Conservation (phyloP, 1,139 yeast genomes). For the Martiniozyma asiatica region DNA sequence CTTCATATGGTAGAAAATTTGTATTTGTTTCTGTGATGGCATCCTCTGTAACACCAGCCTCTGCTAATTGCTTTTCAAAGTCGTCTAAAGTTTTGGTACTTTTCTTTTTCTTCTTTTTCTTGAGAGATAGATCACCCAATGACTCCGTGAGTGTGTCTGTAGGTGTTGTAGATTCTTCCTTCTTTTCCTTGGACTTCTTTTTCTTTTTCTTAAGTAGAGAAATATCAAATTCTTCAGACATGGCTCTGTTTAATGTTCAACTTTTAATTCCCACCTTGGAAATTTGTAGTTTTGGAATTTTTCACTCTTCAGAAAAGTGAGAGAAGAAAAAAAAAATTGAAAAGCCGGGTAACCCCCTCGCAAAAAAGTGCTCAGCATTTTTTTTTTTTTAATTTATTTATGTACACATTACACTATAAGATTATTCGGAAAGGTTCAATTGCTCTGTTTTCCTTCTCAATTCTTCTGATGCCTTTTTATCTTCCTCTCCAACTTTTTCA, state of each 20-base stretch:
- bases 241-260: constrained; percentile 9
- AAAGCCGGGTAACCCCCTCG: constrained; percentile 4
- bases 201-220: constrained; percentile 81
- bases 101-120: constrained; percentile 65
- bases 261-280: too few relatives aligned
- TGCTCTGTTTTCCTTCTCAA: constrained; percentile 14
- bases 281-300: too few relatives aligned
- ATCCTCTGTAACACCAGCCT: constrained; percentile 66
- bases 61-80: constrained; percentile 80
- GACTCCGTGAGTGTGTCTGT: constrained; percentile 50
- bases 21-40: constrained; percentile 21
- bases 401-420: too few relatives aligned
- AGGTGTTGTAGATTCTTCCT: constrained; percentile 24
- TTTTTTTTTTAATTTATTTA: too few relatives aligned
- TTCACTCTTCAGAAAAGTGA: not conserved
- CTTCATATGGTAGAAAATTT: constrained; percentile 63
- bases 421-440: constrained; percentile 8
- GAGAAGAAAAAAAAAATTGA: not conserved
- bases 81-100: constrained; percentile 58
- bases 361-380: too few relatives aligned
- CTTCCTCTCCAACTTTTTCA: constrained; percentile 18
- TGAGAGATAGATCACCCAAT: constrained; percentile 60
- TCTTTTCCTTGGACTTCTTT: constrained; percentile 23
- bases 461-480: constrained; percentile 29
- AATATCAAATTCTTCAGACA: constrained; percentile 49